phyloP scores from a whole-genome alignment of 495 filamentous ascomycete species.

The Podospora sp. region DNA sequence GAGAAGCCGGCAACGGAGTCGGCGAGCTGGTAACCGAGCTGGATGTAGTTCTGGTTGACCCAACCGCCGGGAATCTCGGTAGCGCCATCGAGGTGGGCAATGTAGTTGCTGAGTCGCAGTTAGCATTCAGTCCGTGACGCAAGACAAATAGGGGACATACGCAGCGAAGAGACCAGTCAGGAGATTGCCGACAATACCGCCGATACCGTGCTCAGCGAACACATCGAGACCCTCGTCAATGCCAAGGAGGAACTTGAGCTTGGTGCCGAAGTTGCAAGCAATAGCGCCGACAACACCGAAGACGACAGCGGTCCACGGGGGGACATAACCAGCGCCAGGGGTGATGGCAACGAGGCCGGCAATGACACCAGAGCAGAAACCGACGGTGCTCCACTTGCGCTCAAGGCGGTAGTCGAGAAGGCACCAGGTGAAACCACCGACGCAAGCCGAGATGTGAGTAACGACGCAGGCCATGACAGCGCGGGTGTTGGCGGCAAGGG shows the following conservation, averaged over 20 bases:
- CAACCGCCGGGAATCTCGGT: conserved; percentile 77
- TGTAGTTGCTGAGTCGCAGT: conserved; percentile 62
- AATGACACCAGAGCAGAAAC: conserved; percentile 95
- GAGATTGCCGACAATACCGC: conserved; percentile 88
- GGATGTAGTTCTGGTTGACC: conserved; percentile 89
- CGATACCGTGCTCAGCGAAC: conserved; percentile 89
- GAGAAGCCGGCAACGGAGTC: conserved; percentile 84
- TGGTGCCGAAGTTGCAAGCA: conserved; percentile 94
- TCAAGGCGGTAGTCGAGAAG: conserved; percentile 93
- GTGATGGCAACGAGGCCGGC: conserved; percentile 95
- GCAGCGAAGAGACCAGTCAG: conserved; percentile 91
- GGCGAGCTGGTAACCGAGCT: conserved; percentile 87
- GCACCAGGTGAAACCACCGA: conserved; percentile 94
- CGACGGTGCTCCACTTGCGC: conserved; percentile 95
- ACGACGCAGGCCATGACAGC: conserved; percentile 75
- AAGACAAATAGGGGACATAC: conserved; percentile 34
- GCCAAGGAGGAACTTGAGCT: conserved; percentile 87
- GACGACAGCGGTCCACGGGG: conserved; percentile 87
- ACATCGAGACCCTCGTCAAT: conserved; percentile 94
- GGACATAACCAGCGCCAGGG: conserved; percentile 86
- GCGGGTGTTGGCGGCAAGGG: conserved; percentile 85
- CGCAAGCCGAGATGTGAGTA: conserved; percentile 76
- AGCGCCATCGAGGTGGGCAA: conserved; percentile 81
- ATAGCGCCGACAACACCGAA: conserved; percentile 84
- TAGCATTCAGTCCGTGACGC: not conserved